Base-by-base conservation (phyloP, 2,329 filamentous ascomycete genomes). In the Cladophialophora bantiana region DNA sequence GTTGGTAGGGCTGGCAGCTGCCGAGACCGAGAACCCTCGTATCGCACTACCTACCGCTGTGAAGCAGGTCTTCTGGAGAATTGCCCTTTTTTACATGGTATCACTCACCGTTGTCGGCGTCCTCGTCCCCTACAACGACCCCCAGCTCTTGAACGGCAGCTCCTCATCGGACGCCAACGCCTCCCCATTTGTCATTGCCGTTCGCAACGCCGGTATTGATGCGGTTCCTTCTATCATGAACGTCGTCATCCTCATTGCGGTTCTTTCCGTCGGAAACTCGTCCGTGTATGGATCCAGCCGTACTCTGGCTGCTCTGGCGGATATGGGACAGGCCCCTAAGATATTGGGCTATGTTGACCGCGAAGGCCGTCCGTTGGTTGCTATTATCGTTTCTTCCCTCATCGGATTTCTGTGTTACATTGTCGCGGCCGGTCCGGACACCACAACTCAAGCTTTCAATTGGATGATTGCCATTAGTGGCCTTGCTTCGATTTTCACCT, bases 51-150 rank as follows among this genome's bases (percentile, higher is more conserved):
- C 94, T 0, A 93, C 88, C 0, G 94, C 94, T 12, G 88, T 96
- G 74, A 96, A 96, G 80, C 93, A 96, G 77, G 67, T 97, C 26
- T 97, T 97, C 78, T 97, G 94, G 93, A 90, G 94, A 74, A 96
- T 97, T 75, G 88, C 89, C 3, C 84, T 96, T 64, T 97, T 97
- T 82, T 97, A 97, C 80, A 85, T 97, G 58, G 88, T 96, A 38
- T 91, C 91, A 0, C 84, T 97, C 10, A 88, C 88, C 4, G 82
- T 97, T 3, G 88, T 97, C 65, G 93, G 94, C 32, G 84, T 97
- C 0, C 83, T 97, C 2, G 92, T 97, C 0, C 90, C 90, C 0
- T 94, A 90, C 77, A 81, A 86, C 73, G 87, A 96, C 68, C 63
- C 75, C 0, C 82, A 84, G 3, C 88, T 97, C 0, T 82, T 93